phyloP scores from a whole-genome alignment of 2,329 filamentous ascomycete genomes.

The Thermochaetoides dissita region DNA sequence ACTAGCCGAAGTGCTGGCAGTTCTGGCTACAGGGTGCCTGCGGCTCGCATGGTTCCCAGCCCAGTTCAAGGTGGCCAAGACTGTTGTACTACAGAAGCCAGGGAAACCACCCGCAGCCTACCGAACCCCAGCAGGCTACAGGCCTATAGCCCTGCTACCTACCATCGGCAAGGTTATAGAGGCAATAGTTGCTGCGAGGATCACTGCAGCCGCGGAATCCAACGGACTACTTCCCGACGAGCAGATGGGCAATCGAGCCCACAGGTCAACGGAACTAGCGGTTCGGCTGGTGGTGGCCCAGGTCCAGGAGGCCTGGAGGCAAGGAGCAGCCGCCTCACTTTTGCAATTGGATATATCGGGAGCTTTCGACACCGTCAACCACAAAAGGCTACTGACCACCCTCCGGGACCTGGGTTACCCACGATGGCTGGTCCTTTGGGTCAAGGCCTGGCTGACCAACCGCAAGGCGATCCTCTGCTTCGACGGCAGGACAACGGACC shows the following conservation, averaged over 20 bases:
- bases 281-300: background rate
- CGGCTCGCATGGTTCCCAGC: background rate
- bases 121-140: slow-evolving; percentile 2
- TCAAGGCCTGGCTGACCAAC: background rate
- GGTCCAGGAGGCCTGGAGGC: background rate
- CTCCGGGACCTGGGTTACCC: slow-evolving; percentile 1
- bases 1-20: background rate
- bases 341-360: background rate
- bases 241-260: slow-evolving; percentile 2
- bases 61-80: slow-evolving; percentile 1
- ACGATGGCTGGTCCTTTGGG: background rate
- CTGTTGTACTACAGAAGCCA: slow-evolving; percentile 1
- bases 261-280: slow-evolving; percentile 1
- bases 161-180: slow-evolving; percentile 3
- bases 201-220: background rate
- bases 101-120: background rate
- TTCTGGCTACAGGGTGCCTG: background rate
- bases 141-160: slow-evolving; percentile 3
- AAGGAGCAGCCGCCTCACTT: background rate
- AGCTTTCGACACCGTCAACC: slow-evolving; percentile 2
- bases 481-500: background rate
- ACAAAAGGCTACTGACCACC: slow-evolving; percentile 1
- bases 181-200: background rate
- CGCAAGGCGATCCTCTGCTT: background rate
- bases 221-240: background rate